These are phyloP conservation scores for Basipetospora chlamydospora DNA, from an alignment of 2,329 filamentous ascomycete species.

Conservation along the genomic window DNA sequence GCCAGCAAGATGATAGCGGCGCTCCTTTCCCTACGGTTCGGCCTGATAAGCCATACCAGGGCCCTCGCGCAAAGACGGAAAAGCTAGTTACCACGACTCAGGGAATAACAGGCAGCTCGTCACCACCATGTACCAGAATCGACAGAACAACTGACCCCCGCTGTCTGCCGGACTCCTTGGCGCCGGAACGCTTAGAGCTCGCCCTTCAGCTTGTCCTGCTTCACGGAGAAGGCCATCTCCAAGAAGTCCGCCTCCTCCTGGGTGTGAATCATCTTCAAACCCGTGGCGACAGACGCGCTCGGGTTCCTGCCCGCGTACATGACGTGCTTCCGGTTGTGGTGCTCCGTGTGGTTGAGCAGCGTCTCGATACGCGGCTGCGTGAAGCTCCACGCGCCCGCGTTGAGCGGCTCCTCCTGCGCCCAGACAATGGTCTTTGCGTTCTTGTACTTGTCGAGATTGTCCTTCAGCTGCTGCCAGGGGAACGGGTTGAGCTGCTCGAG, in stretches of 20 bases:
- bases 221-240: constrained; percentile 47
- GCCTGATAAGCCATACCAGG: no score
- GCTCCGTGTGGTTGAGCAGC: constrained; percentile 77
- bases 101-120: no score
- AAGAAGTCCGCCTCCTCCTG: constrained; percentile 88
- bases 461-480: constrained; percentile 92
- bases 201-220: constrained; percentile 56
- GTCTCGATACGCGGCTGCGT: constrained; percentile 97
- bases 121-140: no score
- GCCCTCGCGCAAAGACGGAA: no score
- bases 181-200: constrained; percentile 26
- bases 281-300: constrained; percentile 85
- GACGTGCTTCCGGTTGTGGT: constrained; percentile 89
- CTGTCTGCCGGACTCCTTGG: no score
- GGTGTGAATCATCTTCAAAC: constrained; percentile 72
- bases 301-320: constrained; percentile 94
- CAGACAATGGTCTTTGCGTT: constrained; percentile 97
- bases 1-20: no score
- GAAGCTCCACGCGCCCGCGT: constrained; percentile 93
- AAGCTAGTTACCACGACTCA: no score
- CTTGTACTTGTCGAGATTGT: constrained; percentile 92
- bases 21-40: no score
- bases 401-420: constrained; percentile 94
- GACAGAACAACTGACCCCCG: no score
- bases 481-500: constrained; percentile 98